Evolutionary conservation across 2,329 filamentous ascomycete species (phyloP).

Genomic region (Colletotrichum sp.): DNA sequence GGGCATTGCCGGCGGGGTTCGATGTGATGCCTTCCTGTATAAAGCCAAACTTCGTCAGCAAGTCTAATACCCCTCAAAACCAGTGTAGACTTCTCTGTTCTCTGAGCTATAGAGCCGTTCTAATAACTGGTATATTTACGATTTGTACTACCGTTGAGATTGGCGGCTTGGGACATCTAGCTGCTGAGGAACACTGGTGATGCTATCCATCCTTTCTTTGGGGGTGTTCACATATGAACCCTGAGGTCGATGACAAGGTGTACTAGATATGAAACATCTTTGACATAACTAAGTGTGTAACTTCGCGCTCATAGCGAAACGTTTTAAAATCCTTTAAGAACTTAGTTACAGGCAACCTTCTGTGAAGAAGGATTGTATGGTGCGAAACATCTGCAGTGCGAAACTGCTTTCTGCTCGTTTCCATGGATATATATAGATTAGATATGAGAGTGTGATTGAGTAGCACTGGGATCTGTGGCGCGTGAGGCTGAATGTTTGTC

Average conservation of each 20-base stretch:
- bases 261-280: rapidly evolving
- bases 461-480: background rate
- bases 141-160: rapidly evolving
- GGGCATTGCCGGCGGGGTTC: rapidly evolving
- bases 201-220: background rate
- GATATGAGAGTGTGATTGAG: background rate
- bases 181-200: background rate
- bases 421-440: background rate
- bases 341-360: background rate
- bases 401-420: background rate
- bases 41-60: background rate
- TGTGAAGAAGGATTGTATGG: background rate
- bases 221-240: background rate
- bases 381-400: background rate
- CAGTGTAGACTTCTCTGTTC: too few species aligned
- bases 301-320: rapidly evolving
- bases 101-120: background rate
- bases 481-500: rapidly evolving
- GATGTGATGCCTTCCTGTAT: background rate
- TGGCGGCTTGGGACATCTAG: background rate
- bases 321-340: rapidly evolving
- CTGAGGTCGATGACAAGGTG: background rate
- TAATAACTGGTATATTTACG: background rate
- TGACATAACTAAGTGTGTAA: rapidly evolving
- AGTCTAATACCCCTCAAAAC: background rate